Percentiles rank a stretch among this genome's conserved stretches.
Conservation (phyloP, 805 yeast genomes). For the Candida tibetensis region DNA sequence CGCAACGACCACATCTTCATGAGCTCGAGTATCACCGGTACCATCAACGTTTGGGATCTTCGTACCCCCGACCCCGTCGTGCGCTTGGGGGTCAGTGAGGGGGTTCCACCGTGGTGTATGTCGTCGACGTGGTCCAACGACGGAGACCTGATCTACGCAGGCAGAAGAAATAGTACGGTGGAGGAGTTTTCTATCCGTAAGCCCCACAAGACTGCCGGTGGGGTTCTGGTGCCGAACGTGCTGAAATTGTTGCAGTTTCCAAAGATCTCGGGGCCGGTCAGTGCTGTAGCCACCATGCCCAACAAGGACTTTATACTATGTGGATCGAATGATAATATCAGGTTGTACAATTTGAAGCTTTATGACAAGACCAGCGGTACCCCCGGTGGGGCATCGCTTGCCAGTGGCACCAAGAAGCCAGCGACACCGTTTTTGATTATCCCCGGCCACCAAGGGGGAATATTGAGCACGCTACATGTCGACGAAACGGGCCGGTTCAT, state of each 20-base stretch:
- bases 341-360: conserved; percentile 72
- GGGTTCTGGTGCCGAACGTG: conserved; percentile 42
- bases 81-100: conserved; percentile 53
- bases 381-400: conserved; percentile 12
- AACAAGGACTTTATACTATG: conserved; percentile 76
- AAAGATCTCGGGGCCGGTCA: conserved; percentile 84
- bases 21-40: conserved; percentile 82
- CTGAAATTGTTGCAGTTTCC: conserved; percentile 71
- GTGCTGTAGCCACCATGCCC: conserved; percentile 76
- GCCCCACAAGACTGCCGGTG: conserved; percentile 38
- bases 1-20: conserved; percentile 55
- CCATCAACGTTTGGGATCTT: conserved; percentile 77
- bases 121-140: conserved; percentile 83
- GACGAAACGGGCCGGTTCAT: conserved; percentile 87
- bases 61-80: conserved; percentile 50
- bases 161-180: conserved; percentile 84
- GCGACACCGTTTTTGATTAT: conserved; percentile 81
- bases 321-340: conserved; percentile 86
- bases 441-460: conserved; percentile 97
- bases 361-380: conserved; percentile 31
- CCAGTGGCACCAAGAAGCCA: conserved; percentile 26
- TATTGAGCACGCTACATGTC: conserved; percentile 68
- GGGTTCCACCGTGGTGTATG: conserved; percentile 93
- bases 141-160: conserved; percentile 78
- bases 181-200: conserved; percentile 69